Evolutionary conservation across 805 yeast genomes (phyloP).

Genomic region (Saccharomycopsis vini): DNA sequence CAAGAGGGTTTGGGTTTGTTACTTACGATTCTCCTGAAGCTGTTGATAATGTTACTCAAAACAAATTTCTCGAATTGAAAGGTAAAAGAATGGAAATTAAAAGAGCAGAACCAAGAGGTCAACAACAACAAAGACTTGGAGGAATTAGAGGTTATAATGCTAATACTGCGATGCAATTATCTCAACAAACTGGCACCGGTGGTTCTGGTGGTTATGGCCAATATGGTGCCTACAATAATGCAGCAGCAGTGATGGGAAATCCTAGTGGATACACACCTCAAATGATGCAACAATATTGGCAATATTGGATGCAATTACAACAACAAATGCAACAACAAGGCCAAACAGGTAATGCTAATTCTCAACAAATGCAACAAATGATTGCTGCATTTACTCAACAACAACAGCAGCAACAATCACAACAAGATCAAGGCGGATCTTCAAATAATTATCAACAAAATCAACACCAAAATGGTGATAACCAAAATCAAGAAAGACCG

Average conservation of each 20-base stretch:
- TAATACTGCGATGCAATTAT: conserved; percentile 12
- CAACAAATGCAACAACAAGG: conserved; percentile 25
- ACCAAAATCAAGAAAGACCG: conserved; percentile 10
- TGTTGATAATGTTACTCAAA: conserved; percentile 78
- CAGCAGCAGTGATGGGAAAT: conserved; percentile 21
- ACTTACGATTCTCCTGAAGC: conserved; percentile 93
- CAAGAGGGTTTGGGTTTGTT: conserved; percentile 95
- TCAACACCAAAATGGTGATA: not conserved
- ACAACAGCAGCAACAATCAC: not conserved
- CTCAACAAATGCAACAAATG: conserved; percentile 11
- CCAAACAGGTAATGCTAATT: conserved; percentile 4
- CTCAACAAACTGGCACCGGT: conserved; percentile 6
- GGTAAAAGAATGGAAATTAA: conserved; percentile 82
- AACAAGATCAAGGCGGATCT: not conserved
- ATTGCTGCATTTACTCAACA: conserved; percentile 5
- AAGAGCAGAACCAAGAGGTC: conserved; percentile 76
- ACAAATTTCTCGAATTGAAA: conserved; percentile 72
- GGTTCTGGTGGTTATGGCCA: conserved; percentile 17
- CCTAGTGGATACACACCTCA: conserved; percentile 40
- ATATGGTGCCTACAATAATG: conserved; percentile 21
- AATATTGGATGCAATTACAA: conserved; percentile 50
- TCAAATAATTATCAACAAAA: not conserved
- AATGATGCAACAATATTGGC: conserved; percentile 56
- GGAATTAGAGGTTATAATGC: conserved; percentile 17
- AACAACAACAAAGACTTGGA: conserved; percentile 37